Base-by-base conservation (phyloP, 2,329 filamentous ascomycete species). In the Bipolaris victoriae region DNA sequence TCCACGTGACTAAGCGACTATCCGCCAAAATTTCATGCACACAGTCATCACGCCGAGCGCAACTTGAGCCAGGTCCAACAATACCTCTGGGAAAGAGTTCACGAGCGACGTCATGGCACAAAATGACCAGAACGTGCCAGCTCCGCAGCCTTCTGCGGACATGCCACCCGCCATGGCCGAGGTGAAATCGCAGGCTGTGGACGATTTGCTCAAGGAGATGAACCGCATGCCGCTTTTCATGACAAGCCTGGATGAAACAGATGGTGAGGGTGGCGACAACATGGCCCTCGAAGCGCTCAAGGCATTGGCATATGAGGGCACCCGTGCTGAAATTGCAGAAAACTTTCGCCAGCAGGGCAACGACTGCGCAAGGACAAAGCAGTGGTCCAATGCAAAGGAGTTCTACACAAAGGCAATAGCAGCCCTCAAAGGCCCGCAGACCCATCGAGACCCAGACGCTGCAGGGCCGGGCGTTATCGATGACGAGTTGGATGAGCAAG, bases 311-410 rank as follows among this genome's bases (percentile, higher is more conserved):
- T 97, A 97, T 74, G 95, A 99, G 79, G 96, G 95, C 18, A 93
- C 92, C 7, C 87, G 91, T 47, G 83, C 88, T 9, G 94, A 98
- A 75, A 89, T 96, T 60, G 90, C 88, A 18, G 79, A 84, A 43
- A 91, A 91, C 63, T 97, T 97, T 80, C 92, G 95, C 69, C 89
- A 94, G 73, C 90, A 92, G 65, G 95, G 95, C 33, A 99, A 99
- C 75, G 94, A 98, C 69, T 88, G 86, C 70, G 96, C 96, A 72
- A 83, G 84, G 67, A 82, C 83, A 53, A 88, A 87, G 76, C 82
- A 86, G 46, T 97, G 90, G 87, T 81, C 77, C 24, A 92, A 98
- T 76, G 95, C 93, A 3, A 89, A 90, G 72, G 92, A 97, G 76
- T 97, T 93, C 76, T 99, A 99, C 76, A 86, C 84, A 29, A 95